Percentiles rank a stretch among this genome's conserved stretches.
Evolutionary conservation across 306 rosid species (phyloP).

Genomic region (Prunus dulcis): DNA sequence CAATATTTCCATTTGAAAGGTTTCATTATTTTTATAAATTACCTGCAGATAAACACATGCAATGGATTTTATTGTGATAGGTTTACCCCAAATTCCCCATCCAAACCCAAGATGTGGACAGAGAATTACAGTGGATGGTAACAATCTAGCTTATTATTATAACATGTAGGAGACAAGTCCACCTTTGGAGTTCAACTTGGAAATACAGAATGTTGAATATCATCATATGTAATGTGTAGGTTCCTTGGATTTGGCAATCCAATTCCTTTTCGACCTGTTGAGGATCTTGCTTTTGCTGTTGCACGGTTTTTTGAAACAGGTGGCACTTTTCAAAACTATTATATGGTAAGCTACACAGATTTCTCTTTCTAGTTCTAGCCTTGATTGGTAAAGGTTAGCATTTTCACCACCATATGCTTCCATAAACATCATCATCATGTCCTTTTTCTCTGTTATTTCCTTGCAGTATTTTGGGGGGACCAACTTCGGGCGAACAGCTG

Average conservation of each 20-base stretch:
- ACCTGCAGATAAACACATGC: conserved; percentile 32
- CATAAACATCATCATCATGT: neutral
- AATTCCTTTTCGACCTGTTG: conserved; percentile 19
- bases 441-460: neutral
- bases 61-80: conserved; percentile 30
- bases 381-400: neutral
- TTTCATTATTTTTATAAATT: conserved; percentile 3
- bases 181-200: neutral
- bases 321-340: conserved; percentile 27
- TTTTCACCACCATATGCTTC: neutral
- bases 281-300: conserved; percentile 32
- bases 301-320: conserved; percentile 21
- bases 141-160: neutral
- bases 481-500: conserved; percentile 27
- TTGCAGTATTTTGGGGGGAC: conserved; percentile 28
- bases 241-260: conserved; percentile 26
- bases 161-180: neutral
- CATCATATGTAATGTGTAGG: neutral
- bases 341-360: conserved; percentile 16
- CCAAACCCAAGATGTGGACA: conserved; percentile 32
- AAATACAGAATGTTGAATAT: neutral
- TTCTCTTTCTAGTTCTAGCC: neutral
- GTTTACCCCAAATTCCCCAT: conserved; percentile 18
- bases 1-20: neutral
- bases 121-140: conserved; percentile 34